phyloP scores from a whole-genome alignment of 129 eudicot genomes.

The Calendula officinalis region DNA sequence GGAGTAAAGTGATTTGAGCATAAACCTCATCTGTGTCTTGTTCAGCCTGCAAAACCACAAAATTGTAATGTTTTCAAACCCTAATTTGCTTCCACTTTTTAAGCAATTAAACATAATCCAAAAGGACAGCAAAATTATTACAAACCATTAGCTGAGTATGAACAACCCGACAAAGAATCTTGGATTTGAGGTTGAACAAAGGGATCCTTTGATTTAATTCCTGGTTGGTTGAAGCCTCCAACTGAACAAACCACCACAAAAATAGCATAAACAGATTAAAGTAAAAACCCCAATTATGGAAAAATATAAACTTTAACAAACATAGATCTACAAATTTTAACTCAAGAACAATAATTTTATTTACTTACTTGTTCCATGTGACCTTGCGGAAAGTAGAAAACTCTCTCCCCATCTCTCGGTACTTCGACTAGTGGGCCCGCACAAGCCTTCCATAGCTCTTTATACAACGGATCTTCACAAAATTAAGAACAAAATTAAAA shows the following conservation, averaged over 20 bases:
- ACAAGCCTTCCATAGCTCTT: constrained; percentile 90
- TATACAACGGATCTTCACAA: constrained; percentile 52
- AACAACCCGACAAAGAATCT: constrained; percentile 8
- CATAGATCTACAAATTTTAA: constrained; percentile 33
- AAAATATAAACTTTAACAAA: constrained; percentile 13
- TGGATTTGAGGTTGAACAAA: neutral
- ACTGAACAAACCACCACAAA: constrained; percentile 40
- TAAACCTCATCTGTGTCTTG: constrained; percentile 94
- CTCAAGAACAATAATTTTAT: neutral
- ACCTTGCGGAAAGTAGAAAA: constrained; percentile 90
- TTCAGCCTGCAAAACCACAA: constrained; percentile 67
- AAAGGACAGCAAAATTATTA: neutral
- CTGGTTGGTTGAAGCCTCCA: constrained; percentile 36
- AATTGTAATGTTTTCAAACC: neutral
- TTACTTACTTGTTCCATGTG: constrained; percentile 81
- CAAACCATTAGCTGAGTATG: constrained; percentile 20
- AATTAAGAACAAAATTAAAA: constrained; percentile 10
- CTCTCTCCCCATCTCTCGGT: constrained; percentile 59
- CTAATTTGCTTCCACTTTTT: constrained; percentile 25
- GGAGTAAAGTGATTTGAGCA: constrained; percentile 78
- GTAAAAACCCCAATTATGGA: constrained; percentile 18
- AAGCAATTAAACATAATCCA: constrained; percentile 14
- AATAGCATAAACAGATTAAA: constrained; percentile 18
- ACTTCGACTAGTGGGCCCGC: constrained; percentile 94
- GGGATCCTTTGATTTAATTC: constrained; percentile 1